Evolutionary conservation across 352 stramenopile species (phyloP).

Genomic region (Halophytophthora polymorphica): DNA sequence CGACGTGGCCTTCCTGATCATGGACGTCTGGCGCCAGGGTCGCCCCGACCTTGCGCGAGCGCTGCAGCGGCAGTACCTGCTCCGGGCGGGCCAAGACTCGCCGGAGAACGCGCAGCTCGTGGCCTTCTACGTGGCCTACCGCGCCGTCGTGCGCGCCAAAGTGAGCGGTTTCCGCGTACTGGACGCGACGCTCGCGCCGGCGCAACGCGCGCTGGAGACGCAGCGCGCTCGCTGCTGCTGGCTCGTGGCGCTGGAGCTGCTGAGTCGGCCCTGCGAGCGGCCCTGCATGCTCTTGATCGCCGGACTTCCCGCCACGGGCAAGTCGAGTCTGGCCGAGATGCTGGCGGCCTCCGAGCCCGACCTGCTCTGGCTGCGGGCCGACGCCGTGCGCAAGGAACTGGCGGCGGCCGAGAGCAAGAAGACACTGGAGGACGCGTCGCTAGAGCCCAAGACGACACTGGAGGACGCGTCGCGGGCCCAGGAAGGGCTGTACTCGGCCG

Average conservation of each 20-base stretch:
- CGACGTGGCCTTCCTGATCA: conserved; percentile 65
- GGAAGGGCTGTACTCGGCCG: conserved; percentile 55
- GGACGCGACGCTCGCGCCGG: conserved; percentile 41
- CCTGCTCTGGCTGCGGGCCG: conserved; percentile 54
- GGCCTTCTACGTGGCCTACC: conserved; percentile 64
- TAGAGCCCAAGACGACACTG: conserved; percentile 7
- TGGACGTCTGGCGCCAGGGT: conserved; percentile 66
- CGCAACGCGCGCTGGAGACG: conserved; percentile 29
- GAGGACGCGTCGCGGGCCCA: conserved; percentile 18
- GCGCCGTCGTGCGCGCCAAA: conserved; percentile 67
- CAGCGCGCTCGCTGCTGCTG: conserved; percentile 58
- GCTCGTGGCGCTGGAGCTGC: conserved; percentile 57
- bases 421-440: conserved; percentile 4
- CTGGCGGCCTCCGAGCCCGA: conserved; percentile 41
- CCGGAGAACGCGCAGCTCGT: conserved; percentile 49
- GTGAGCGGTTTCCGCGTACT: conserved; percentile 62
- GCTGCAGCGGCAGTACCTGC: conserved; percentile 54
- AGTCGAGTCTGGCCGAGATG: conserved; percentile 57
- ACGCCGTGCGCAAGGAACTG: conserved; percentile 67
- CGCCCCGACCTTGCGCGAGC: conserved; percentile 46
- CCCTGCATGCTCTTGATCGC: conserved; percentile 55
- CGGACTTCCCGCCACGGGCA: conserved; percentile 59
- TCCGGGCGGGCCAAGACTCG: conserved; percentile 42
- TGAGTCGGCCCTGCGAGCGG: conserved; percentile 36
- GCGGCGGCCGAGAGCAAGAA: conserved; percentile 6